Conservation (phyloP, 2,329 filamentous ascomycete genomes). For the Neoscytalidium dimidiatum region DNA sequence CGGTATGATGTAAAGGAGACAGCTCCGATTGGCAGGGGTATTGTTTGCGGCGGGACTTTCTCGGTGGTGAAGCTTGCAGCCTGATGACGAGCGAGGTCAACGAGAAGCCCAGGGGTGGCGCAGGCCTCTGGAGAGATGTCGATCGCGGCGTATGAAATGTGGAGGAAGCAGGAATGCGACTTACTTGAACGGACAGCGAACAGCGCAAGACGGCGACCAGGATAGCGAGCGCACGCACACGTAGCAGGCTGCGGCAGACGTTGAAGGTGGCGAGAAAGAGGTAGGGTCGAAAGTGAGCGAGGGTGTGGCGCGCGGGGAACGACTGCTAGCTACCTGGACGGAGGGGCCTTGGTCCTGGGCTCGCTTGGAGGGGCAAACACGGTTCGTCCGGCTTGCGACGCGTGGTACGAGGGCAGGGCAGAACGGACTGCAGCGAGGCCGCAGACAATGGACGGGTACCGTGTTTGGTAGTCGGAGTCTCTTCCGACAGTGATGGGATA, state of each 20-base stretch:
- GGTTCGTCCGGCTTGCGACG: background rate
- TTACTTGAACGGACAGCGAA: background rate
- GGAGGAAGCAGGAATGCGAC: background rate
- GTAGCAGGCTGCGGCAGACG: background rate
- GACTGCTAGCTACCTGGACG: background rate
- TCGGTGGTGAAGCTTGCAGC: background rate
- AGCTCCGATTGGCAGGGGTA: background rate
- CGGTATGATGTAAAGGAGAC: background rate
- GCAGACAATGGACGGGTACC: background rate
- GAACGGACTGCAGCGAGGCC: background rate
- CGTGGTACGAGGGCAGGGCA: background rate
- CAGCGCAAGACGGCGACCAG: background rate
- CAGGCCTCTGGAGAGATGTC: background rate
- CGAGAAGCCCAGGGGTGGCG: background rate
- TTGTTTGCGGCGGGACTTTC: background rate
- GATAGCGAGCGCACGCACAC: background rate
- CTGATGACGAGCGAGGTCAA: conserved; percentile 1
- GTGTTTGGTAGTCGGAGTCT: background rate
- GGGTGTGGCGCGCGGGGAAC: conserved; percentile 4
- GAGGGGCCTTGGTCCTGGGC: conserved; percentile 2
- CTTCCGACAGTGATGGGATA: background rate
- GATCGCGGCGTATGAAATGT: conserved; percentile 11
- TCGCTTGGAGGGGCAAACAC: background rate
- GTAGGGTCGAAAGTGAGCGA: background rate
- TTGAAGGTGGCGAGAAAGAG: background rate